Base-by-base conservation (phyloP, 805 yeast species). In the Candida ulmi region DNA sequence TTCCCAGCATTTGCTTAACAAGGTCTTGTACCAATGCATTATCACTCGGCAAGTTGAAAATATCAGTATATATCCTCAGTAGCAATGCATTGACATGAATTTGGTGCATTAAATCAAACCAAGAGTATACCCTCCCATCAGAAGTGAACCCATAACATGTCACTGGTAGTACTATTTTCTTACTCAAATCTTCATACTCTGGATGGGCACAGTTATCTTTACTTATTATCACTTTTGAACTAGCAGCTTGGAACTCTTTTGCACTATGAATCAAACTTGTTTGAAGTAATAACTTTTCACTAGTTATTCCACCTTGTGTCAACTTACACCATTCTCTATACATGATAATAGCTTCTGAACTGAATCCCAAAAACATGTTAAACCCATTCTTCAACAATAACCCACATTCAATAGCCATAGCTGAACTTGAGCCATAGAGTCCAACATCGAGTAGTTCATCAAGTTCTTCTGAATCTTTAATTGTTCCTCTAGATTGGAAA, bases 401-500 rank as follows among this genome's bases (percentile, higher is more conserved):
- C 3, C 60, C 60, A 43, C 52, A 43, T 15, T 53, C 49, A 11
- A 50, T 38, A 17, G 54, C 48, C 11, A 46, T 36, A 2, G 40
- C 40, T 35, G 51, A 44, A 29, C 48, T 43, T 2, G 38, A 34
- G 2, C 53, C 50, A 18, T 48, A 51, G 6, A 54, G 33, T 1
- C 58, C 62, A 18, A 54, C 51, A 33, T 52, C 55, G 6, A 55
- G 38, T 27, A 58, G 37, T 16, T 46, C 48, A 30, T 62, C 74
- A 7, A 77, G 52, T 39, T 77, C 82, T 12, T 62, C 68, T 25
- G 63, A 67, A 27, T 68, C 70, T 19, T 68, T 66, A 9, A 76
- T 59, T 0, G 82, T 75, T 0, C 83, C 83, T 11, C 66, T 63
- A 18, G 74, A 65, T n/a, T 76, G 65, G 15, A 75, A 45, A 0